phyloP scores from a whole-genome alignment of 23 red algal genomes.

The Cyanidiococcus yangmingshanensis region DNA sequence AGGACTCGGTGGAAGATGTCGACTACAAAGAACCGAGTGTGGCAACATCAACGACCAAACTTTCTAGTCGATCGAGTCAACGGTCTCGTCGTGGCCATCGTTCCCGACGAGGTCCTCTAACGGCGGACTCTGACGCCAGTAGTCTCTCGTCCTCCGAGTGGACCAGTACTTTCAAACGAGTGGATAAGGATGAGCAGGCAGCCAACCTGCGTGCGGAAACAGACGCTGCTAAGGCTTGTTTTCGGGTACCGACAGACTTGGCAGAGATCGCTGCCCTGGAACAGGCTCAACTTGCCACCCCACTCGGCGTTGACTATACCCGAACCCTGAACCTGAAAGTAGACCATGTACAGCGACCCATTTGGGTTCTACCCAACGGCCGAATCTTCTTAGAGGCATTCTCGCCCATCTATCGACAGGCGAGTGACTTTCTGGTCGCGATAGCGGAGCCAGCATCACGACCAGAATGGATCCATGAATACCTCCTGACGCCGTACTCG shows the following conservation, averaged over 20 bases:
- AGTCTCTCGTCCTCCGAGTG: background rate
- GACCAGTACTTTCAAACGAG: background rate
- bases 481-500: conserved; percentile 73
- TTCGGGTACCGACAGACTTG: conserved; percentile 12
- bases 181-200: background rate
- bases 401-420: conserved; percentile 91
- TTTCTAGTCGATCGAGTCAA: background rate
- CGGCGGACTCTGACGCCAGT: background rate
- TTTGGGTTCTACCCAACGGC: conserved; percentile 75
- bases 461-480: conserved; percentile 90
- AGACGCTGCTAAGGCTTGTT: background rate
- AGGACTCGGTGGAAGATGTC: background rate
- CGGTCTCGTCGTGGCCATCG: background rate
- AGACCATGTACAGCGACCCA: conserved; percentile 69
- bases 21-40: background rate
- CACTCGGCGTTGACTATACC: background rate
- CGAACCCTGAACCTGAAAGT: conserved; percentile 47
- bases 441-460: conserved; percentile 77
- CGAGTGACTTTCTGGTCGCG: conserved; percentile 95
- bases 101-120: background rate
- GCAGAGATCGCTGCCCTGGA: conserved; percentile 9
- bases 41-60: background rate
- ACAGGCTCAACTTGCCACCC: background rate
- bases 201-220: background rate
- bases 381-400: conserved; percentile 96